These are phyloP conservation scores for Paecilomyces niveus DNA, from an alignment of 2,329 filamentous ascomycete species.

Conservation along the genomic window DNA sequence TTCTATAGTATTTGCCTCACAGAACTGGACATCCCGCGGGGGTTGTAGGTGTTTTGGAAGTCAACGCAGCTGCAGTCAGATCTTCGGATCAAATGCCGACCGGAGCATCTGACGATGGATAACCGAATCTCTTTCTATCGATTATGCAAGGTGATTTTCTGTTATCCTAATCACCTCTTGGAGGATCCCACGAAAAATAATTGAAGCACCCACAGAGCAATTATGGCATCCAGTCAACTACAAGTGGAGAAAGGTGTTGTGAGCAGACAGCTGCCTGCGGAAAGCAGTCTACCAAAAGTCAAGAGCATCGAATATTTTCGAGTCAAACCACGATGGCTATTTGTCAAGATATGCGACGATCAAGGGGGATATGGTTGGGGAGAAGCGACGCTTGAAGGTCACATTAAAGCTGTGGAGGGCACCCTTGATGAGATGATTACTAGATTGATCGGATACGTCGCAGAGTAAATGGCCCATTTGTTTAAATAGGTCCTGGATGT, in stretches of 20 bases:
- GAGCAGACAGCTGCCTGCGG: background rate
- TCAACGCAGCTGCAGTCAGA: background rate
- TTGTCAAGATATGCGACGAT: conserved; percentile 68
- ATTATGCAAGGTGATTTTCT: background rate
- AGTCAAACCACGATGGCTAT: conserved; percentile 67
- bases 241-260: background rate
- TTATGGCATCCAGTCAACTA: background rate
- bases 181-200: background rate
- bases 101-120: background rate
- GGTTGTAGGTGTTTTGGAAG: background rate
- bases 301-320: conserved; percentile 65
- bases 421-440: conserved; percentile 60
- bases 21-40: background rate
- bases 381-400: conserved; percentile 66
- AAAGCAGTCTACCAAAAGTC: conserved; percentile 41
- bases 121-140: background rate
- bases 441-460: conserved; percentile 59
- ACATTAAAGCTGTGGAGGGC: conserved; percentile 67
- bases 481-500: conserved; percentile 1
- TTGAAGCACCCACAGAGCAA: background rate
- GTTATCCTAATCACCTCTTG: too few relatives aligned
- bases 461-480: conserved; percentile 49
- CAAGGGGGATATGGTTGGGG: conserved; percentile 63
- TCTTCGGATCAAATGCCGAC: background rate
- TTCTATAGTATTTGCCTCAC: background rate